These are phyloP conservation scores for Dactylonectria estremocensis DNA, from an alignment of 2,329 filamentous ascomycete genomes.

Conservation along the genomic window DNA sequence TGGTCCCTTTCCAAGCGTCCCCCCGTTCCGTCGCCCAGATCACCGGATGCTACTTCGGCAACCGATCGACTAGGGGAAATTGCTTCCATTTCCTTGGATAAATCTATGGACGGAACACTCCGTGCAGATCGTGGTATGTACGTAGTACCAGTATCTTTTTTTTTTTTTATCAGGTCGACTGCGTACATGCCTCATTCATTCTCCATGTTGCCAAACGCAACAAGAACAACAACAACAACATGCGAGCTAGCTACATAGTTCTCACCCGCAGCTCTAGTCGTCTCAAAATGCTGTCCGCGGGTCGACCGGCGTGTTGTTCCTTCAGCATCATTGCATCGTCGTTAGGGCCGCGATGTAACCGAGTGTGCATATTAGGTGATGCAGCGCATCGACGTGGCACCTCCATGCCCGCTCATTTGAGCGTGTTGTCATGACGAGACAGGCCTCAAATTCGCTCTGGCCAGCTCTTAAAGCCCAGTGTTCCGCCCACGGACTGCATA, in stretches of 20 bases:
- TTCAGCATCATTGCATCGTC: constrained; percentile 1
- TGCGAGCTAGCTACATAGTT: neutral
- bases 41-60: constrained; percentile 5
- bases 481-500: neutral
- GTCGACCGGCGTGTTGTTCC: constrained; percentile 1
- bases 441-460: constrained; percentile 1
- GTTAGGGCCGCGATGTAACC: constrained; percentile 19
- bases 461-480: constrained; percentile 4
- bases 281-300: constrained; percentile 2
- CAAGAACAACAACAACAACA: neutral
- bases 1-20: constrained; percentile 20
- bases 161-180: neutral
- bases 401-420: constrained; percentile 11
- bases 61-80: constrained; percentile 21
- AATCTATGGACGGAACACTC: constrained; percentile 14
- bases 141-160: neutral
- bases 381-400: constrained; percentile 28
- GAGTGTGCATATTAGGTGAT: constrained; percentile 16
- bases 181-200: neutral
- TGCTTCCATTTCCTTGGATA: constrained; percentile 13
- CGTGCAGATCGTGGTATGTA: constrained; percentile 17
- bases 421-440: constrained; percentile 18
- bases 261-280: neutral
- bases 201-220: constrained; percentile 5
- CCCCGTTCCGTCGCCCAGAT: constrained; percentile 5